Base-by-base conservation (phyloP, 148 eudicot genomes). In the Pouteria glomerata region DNA sequence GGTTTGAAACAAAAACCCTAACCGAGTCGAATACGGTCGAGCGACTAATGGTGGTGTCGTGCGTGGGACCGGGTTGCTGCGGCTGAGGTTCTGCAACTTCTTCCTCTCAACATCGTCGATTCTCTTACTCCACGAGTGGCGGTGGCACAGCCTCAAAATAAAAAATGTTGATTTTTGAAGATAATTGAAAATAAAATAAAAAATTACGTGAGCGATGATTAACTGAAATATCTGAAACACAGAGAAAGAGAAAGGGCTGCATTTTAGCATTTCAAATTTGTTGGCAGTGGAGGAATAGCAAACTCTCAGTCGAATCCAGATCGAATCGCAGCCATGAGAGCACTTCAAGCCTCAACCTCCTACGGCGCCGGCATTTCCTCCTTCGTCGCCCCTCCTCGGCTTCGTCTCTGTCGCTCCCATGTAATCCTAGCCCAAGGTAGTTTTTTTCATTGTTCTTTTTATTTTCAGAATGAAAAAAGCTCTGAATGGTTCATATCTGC, bases 281-380 rank as follows among this genome's bases (percentile, higher is more conserved):
- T 55, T 24, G 29, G 29, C 23, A 51, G 23, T 51, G 55, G 3
- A 2, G 6, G 24, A 51, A 23, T 23, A 1, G 12, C 19, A 51
- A 55, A 11, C 58, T 24, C 30, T 55, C 12, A 48, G 18, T 48
- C 18, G 18, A 48, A 0, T 48, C 19, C 4, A n/a, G n/a, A n/a
- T n/a, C n/a, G 55, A 51, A 19, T 51, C 55, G 30, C 62, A 44
- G 48, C 18, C 31, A 63, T 63, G 68, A 63, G 51, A 63, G 51
- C 64, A 16, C 69, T 73, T 52, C 69, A 73, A 50, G 61, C 76
- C 18, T 73, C 76, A 10, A 63, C 69, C 24, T 73, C 76, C 27
- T 73, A 73, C 70, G 41, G 62, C 63, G 69, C 63, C 39, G 76
- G 62, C 47, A n/a, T 63, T 45, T 63, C 50, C 41, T 34, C 61